A percentile compares a stretch with the other conserved stretches of the same genome.
phyloP scores from a whole-genome alignment of 345 rosid species.

The Brassica cretica region DNA sequence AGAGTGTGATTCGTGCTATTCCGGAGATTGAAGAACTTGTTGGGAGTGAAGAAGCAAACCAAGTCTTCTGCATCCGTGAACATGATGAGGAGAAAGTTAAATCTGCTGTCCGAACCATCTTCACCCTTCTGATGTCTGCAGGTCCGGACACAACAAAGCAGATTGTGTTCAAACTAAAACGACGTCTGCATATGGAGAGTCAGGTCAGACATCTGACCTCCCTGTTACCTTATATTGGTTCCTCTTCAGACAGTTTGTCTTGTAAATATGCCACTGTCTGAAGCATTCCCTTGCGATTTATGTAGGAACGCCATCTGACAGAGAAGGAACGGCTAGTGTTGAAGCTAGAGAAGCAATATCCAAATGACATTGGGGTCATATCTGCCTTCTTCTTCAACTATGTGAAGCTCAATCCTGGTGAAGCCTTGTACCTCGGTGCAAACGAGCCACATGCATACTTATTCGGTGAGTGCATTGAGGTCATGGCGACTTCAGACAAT shows the following conservation, averaged over 20 bases:
- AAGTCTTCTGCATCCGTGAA: slow-evolving; percentile 48
- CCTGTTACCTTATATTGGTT: neutral
- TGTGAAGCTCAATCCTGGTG: slow-evolving; percentile 88
- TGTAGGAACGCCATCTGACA: slow-evolving; percentile 72
- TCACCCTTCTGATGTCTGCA: slow-evolving; percentile 81
- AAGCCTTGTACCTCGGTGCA: slow-evolving; percentile 94
- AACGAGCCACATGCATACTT: slow-evolving; percentile 96
- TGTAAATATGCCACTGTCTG: neutral
- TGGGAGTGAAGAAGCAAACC: slow-evolving; percentile 57
- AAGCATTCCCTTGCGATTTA: neutral
- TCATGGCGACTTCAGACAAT: slow-evolving; percentile 99
- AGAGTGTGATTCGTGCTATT: slow-evolving; percentile 63
- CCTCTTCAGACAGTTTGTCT: neutral
- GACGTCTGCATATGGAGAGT: slow-evolving; percentile 62
- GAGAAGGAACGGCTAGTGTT: slow-evolving; percentile 85
- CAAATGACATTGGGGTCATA: slow-evolving; percentile 81
- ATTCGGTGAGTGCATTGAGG: slow-evolving; percentile 85
- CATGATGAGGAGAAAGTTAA: slow-evolving; percentile 59
- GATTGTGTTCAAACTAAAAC: slow-evolving; percentile 59
- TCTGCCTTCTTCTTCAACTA: slow-evolving; percentile 86
- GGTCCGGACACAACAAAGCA: slow-evolving; percentile 59
- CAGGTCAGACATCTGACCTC: slow-evolving; percentile 50
- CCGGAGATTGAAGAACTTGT: slow-evolving; percentile 88
- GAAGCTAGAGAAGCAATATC: slow-evolving; percentile 83
- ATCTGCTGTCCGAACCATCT: slow-evolving; percentile 60